Base-by-base conservation (phyloP, 2,329 filamentous ascomycete genomes). In the Ophiostoma sp. region DNA sequence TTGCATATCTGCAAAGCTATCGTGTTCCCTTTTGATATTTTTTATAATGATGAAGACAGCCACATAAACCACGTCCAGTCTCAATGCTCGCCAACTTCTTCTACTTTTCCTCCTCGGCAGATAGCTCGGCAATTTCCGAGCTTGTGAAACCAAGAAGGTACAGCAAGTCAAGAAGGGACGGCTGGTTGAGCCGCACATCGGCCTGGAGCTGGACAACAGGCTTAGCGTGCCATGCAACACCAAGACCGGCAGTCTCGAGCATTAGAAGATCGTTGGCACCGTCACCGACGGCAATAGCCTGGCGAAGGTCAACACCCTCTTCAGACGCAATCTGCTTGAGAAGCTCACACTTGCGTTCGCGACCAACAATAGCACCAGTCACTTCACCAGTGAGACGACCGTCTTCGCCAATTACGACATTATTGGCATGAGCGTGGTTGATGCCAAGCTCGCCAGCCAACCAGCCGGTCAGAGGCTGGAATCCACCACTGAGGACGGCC, bases 401-500 rank as follows among this genome's bases (percentile, higher is more conserved):
- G 48, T 81, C 81, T 48, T 85, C 81, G 72, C 88, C 87, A 20
- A 90, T 83, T 20, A 89, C 85, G 0, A 94, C 90, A 75, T 94
- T 89, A 79, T 99, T 99, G 57, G 95, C 95, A 77, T 90, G 88
- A 0, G 92, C 93, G 77, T 97, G 89, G 79, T 98, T 92, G 70
- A 99, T 87, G 17, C 92, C 95, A 35, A 99, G 82, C 76, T 92
- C 84, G 57, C 83, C 83, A 20, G 92, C 93, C 48, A 98, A 86
- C 92, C 94, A 98, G 71, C 88, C 85, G 0, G 95, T 96, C 73
- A 98, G 81, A 0, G 94, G 94, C 73, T 92, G 87, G 80, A 99
- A 99, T 0, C 95, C 95, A 64, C 95, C 95, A 44, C 93, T 96
- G 41, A 97, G 81, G 5, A 99, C 94, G 0, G 94, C 95, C 1